Conservation (phyloP, 2,329 filamentous ascomycete species). For the Claviceps digitariae region DNA sequence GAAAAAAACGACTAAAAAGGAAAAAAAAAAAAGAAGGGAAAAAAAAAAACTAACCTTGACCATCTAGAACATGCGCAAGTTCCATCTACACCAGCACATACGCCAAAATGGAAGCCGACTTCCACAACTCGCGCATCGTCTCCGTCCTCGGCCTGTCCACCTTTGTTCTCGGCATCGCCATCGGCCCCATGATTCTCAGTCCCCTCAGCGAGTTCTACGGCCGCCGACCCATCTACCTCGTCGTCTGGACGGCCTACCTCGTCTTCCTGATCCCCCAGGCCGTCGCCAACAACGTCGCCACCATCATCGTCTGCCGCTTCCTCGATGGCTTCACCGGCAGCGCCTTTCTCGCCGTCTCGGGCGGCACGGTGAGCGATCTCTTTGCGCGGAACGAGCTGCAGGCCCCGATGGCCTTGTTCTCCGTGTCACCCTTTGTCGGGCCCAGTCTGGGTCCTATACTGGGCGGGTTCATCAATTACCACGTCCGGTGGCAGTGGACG, state of each 20-base stretch:
- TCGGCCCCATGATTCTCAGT: constrained; percentile 49
- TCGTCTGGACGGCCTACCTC: constrained; percentile 59
- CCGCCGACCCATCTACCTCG: constrained; percentile 65
- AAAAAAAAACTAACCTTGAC: background rate
- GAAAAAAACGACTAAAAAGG: background rate
- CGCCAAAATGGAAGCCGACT: constrained; percentile 59
- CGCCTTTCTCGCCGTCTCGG: constrained; percentile 60
- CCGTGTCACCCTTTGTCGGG: constrained; percentile 50
- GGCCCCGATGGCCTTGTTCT: constrained; percentile 73
- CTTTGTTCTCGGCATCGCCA: constrained; percentile 63
- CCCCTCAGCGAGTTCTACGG: constrained; percentile 70
- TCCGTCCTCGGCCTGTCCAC: constrained; percentile 69
- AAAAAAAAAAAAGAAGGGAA: background rate
- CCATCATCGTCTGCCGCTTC: constrained; percentile 66
- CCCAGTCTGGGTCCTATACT: constrained; percentile 45
- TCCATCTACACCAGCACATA: constrained; percentile 88
- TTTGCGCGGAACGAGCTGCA: constrained; percentile 57
- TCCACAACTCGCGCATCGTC: constrained; percentile 55
- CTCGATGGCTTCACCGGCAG: constrained; percentile 60
- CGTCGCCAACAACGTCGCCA: constrained; percentile 67
- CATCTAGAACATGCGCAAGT: constrained; percentile 58
- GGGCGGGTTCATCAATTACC: constrained; percentile 73
- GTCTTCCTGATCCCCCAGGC: constrained; percentile 74
- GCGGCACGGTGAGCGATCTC: constrained; percentile 73
- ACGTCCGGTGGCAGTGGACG: constrained; percentile 64